Percentiles rank a stretch among this genome's conserved stretches.
Evolutionary conservation across 768 basidiomycete species (phyloP).

Genomic region (Suillus paluster): DNA sequence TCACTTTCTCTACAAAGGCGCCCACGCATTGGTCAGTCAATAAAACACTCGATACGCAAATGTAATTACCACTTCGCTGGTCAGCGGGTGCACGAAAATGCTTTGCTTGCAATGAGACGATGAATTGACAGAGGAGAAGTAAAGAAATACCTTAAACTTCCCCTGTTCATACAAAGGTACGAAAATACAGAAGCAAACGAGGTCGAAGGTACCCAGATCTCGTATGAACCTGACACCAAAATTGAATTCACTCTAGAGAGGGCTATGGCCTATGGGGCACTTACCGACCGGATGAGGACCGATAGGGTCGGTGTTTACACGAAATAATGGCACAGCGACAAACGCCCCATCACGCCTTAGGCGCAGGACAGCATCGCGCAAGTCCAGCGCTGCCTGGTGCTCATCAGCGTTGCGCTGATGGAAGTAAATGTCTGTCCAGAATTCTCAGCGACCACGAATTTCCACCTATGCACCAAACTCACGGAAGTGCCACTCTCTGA

Average conservation of each 20-base stretch:
- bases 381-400: slow-evolving; percentile 64
- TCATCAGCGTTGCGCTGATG: slow-evolving; percentile 66
- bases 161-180: slow-evolving; percentile 71
- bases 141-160: slow-evolving; percentile 60
- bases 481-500: slow-evolving; percentile 85
- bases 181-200: slow-evolving; percentile 80
- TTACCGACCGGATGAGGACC: slow-evolving; percentile 80
- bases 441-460: neutral
- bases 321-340: slow-evolving; percentile 75
- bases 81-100: slow-evolving; percentile 75
- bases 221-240: slow-evolving; percentile 65
- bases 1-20: slow-evolving; percentile 51
- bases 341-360: slow-evolving; percentile 78
- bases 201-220: slow-evolving; percentile 79
- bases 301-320: slow-evolving; percentile 69
- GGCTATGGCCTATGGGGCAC: slow-evolving; percentile 26
- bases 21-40: slow-evolving; percentile 8
- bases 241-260: neutral
- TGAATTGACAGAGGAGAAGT: neutral
- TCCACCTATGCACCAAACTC: slow-evolving; percentile 24
- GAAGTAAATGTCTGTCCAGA: slow-evolving; percentile 77
- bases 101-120: slow-evolving; percentile 38
- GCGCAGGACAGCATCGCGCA: slow-evolving; percentile 73
- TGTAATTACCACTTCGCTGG: slow-evolving; percentile 59
- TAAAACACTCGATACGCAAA: neutral